Conservation (phyloP, 805 yeast genomes). For the Cyberlindnera americana region DNA sequence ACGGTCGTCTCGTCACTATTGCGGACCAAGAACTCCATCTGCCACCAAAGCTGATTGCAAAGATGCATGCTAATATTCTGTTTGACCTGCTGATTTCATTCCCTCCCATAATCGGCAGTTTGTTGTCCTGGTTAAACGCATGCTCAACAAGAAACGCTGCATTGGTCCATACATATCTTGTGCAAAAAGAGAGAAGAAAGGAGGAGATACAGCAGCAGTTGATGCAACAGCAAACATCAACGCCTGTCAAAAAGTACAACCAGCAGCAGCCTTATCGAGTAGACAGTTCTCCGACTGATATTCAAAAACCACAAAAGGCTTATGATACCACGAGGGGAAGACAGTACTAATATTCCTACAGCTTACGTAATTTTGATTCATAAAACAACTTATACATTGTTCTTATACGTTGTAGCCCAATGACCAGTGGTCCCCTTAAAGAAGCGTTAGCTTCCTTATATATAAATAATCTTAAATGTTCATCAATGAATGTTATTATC, state of each 20-base stretch:
- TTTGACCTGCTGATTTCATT: slow-evolving; percentile 72
- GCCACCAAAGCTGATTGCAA: slow-evolving; percentile 57
- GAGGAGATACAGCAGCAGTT: slow-evolving; percentile 2
- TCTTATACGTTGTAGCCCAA: no score
- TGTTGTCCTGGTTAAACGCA: slow-evolving; percentile 76
- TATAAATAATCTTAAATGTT: no score
- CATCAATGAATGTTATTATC: slow-evolving; percentile 32
- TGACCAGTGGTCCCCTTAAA: slow-evolving; percentile 1
- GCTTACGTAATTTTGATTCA: no score
- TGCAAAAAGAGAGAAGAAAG: slow-evolving; percentile 17
- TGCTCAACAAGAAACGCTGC: slow-evolving; percentile 92
- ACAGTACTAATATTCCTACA: not conserved
- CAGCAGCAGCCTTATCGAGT: not conserved
- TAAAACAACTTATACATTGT: no score
- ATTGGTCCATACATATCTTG: slow-evolving; percentile 48
- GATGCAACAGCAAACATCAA: not conserved
- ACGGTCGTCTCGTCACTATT: slow-evolving; percentile 57
- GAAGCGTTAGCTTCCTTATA: no score
- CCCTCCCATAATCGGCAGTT: slow-evolving; percentile 76
- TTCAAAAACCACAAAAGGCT: slow-evolving; percentile 7
- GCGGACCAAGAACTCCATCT: slow-evolving; percentile 56
- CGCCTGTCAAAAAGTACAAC: not conserved
- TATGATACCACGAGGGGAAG: slow-evolving; percentile 11
- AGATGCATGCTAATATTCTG: slow-evolving; percentile 72
- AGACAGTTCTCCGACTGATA: not conserved